phyloP scores from a whole-genome alignment of 805 yeast species.

The Tetrapisispora iriomotensis region DNA sequence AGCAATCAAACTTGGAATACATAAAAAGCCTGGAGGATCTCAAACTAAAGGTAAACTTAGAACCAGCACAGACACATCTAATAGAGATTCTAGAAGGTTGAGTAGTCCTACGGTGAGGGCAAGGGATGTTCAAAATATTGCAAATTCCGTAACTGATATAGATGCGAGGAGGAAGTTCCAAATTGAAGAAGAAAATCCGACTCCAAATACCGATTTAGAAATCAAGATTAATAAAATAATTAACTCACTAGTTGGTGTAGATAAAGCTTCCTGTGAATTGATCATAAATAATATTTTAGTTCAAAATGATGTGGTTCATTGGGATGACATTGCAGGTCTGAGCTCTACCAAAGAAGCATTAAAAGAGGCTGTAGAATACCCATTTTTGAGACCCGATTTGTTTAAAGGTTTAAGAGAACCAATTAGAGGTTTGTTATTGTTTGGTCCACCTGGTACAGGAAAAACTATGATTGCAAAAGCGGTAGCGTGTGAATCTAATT shows the following conservation, averaged over 20 bases:
- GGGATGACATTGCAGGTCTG: conserved; percentile 95
- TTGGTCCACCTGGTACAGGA: conserved; percentile 99
- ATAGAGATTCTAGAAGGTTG: not conserved
- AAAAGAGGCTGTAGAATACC: conserved; percentile 94
- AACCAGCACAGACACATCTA: not conserved
- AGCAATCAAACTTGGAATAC: conserved; percentile 12
- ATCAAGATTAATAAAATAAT: conserved; percentile 7
- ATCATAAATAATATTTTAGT: conserved; percentile 84
- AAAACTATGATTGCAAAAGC: conserved; percentile 97
- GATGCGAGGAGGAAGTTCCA: not conserved
- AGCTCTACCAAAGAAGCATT: conserved; percentile 79
- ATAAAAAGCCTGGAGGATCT: not conserved
- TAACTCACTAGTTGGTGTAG: conserved; percentile 50
- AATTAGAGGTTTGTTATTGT: conserved; percentile 87
- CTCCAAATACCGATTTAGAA: not conserved
- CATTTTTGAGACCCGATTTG: conserved; percentile 87
- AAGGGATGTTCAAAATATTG: not conserved
- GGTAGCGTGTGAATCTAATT: conserved; percentile 91
- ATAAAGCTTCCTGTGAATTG: conserved; percentile 67
- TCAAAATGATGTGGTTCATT: conserved; percentile 84
- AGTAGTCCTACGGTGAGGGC: not conserved
- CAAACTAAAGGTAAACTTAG: not conserved
- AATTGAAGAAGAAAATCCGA: not conserved
- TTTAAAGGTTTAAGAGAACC: conserved; percentile 91
- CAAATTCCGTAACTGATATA: not conserved